Percentiles rank a stretch among this genome's conserved stretches.
Conservation (phyloP, 2,329 filamentous ascomycete genomes). For the Mycosphaerelloides madeirae region DNA sequence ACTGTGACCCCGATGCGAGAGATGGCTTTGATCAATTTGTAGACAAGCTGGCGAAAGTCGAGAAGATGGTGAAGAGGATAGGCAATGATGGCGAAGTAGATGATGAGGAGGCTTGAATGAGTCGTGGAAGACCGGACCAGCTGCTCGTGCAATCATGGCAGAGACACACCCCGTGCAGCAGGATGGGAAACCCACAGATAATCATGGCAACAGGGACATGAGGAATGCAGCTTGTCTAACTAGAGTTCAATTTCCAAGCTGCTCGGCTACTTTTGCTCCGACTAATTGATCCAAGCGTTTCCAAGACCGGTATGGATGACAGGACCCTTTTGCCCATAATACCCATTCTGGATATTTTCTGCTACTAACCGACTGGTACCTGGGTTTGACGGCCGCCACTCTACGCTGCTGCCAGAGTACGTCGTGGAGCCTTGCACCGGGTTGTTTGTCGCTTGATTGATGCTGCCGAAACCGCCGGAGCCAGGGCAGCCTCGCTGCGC, state of each 20-base stretch:
- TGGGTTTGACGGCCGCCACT: constrained; percentile 1
- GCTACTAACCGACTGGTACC: not conserved
- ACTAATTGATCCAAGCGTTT: no score
- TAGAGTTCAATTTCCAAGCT: no score
- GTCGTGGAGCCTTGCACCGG: not conserved
- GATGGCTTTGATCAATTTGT: constrained; percentile 28
- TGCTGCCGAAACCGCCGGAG: no score
- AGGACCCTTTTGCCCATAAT: not conserved
- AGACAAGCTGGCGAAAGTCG: constrained; percentile 24
- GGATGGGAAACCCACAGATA: no score
- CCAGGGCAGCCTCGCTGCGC: no score
- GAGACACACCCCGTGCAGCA: no score
- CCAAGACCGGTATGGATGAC: not conserved
- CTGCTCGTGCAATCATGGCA: no score
- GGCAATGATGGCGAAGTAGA: not conserved
- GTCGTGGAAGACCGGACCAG: no score
- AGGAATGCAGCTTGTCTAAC: no score
- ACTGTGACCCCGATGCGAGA: constrained; percentile 12
- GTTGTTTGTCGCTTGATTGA: not conserved
- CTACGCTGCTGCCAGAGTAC: constrained; percentile 5
- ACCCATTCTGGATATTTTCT: not conserved
- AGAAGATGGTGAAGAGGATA: constrained; percentile 11
- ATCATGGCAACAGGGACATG: no score
- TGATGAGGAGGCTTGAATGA: no score
- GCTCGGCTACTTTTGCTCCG: no score